These are phyloP conservation scores for Haplosporangium gracile DNA, from an alignment of 192 early-diverging fungal species.

Conservation along the genomic window DNA sequence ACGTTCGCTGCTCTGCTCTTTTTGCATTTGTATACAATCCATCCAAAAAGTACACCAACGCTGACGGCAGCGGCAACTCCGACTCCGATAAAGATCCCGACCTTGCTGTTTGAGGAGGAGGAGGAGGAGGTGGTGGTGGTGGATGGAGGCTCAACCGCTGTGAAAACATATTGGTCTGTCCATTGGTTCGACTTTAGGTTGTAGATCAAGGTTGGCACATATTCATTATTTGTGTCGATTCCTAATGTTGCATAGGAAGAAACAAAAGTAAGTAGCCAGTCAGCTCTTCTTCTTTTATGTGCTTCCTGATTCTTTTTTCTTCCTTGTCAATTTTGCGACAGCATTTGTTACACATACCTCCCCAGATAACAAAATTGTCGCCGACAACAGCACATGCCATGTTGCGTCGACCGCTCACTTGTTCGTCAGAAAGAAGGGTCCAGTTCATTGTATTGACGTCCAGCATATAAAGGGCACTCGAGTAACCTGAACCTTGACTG, in stretches of 20 bases:
- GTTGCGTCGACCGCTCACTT: neutral
- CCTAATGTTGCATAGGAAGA: neutral
- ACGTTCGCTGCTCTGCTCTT: neutral
- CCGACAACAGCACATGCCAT: slow-evolving; percentile 15
- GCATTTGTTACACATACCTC: neutral
- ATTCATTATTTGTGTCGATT: neutral
- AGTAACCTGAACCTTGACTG: neutral
- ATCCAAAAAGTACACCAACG: neutral
- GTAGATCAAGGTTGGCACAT: neutral
- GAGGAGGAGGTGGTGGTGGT: neutral
- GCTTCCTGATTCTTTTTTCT: neutral
- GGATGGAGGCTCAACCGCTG: neutral
- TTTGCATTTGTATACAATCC: neutral
- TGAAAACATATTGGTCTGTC: neutral
- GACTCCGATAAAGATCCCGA: neutral
- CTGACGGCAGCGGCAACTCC: neutral
- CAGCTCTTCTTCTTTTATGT: neutral
- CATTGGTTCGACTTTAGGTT: slow-evolving; percentile 17
- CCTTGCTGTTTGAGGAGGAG: neutral
- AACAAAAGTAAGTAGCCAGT: neutral
- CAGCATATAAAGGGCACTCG: slow-evolving; percentile 1
- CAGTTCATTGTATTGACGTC: slow-evolving; percentile 3
- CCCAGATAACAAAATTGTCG: slow-evolving; percentile 19
- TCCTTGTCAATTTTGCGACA: no score
- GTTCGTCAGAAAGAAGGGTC: neutral